phyloP scores from a whole-genome alignment of 1,284 basidiomycete species.

The Anthracocystis walkeri region DNA sequence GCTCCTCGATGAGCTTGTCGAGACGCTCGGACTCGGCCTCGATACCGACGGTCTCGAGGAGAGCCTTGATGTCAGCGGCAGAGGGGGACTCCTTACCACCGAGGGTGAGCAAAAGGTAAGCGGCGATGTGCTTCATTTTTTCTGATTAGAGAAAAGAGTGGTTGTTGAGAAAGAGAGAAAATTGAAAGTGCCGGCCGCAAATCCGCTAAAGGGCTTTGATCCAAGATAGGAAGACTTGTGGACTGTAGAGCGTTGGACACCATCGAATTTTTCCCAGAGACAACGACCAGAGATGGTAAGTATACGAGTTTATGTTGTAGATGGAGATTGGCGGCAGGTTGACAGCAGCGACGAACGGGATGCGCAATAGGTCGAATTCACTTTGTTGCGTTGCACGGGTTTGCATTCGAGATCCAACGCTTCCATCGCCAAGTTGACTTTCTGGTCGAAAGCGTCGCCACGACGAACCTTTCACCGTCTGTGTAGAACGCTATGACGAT shows the following conservation, averaged over 20 bases:
- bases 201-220: conserved; percentile 69
- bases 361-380: background rate
- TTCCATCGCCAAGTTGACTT: background rate
- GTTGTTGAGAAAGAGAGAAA: conserved; percentile 11
- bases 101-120: conserved; percentile 93
- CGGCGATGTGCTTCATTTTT: conserved; percentile 69
- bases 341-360: conserved; percentile 7
- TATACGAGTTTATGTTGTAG: background rate
- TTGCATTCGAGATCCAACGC: too few relatives aligned
- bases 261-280: conserved; percentile 39
- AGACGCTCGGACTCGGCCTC: conserved; percentile 88
- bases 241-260: conserved; percentile 58
- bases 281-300: conserved; percentile 41
- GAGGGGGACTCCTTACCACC: conserved; percentile 91
- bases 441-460: too few relatives aligned
- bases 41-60: conserved; percentile 86
- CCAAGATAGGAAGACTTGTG: conserved; percentile 82
- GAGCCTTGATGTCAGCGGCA: conserved; percentile 87
- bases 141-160: conserved; percentile 2
- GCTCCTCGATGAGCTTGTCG: conserved; percentile 87
- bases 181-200: conserved; percentile 61
- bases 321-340: background rate
- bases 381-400: background rate
- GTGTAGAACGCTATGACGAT: too few relatives aligned
- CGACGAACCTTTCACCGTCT: too few relatives aligned